A percentile compares a stretch with the other conserved stretches of the same genome.
Evolutionary conservation across 352 stramenopile species (phyloP).

Genomic region (Globisporangium rhizosaccharum): DNA sequence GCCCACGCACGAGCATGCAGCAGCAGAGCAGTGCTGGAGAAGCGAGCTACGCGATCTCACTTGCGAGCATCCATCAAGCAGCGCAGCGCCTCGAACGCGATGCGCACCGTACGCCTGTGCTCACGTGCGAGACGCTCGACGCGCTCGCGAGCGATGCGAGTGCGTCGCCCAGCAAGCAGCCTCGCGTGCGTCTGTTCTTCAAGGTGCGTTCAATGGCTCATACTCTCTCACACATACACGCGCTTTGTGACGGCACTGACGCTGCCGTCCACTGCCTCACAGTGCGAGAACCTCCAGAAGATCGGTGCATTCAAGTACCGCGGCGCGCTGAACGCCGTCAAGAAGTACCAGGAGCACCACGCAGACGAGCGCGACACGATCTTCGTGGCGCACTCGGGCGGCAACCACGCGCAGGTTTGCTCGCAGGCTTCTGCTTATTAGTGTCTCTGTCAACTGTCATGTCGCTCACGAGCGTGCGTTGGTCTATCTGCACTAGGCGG

Average conservation of each 20-base stretch:
- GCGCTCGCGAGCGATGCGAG: slow-evolving; percentile 21
- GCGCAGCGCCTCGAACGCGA: slow-evolving; percentile 43
- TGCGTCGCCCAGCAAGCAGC: slow-evolving; percentile 3
- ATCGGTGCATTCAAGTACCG: slow-evolving; percentile 85
- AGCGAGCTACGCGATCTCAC: slow-evolving; percentile 48
- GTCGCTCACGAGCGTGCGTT: background rate
- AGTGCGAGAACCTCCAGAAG: slow-evolving; percentile 83
- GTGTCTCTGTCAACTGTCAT: background rate
- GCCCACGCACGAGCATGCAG: background rate
- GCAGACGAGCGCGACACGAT: slow-evolving; percentile 7
- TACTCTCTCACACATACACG: background rate
- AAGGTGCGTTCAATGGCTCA: slow-evolving; percentile 27
- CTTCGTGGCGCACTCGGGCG: slow-evolving; percentile 88
- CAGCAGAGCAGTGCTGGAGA: background rate
- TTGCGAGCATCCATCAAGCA: slow-evolving; percentile 42
- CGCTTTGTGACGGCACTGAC: background rate
- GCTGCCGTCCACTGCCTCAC: background rate
- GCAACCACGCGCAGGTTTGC: slow-evolving; percentile 85
- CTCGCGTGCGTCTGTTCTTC: slow-evolving; percentile 44
- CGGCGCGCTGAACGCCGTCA: slow-evolving; percentile 69
- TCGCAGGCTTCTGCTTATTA: background rate
- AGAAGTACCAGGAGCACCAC: slow-evolving; percentile 36
- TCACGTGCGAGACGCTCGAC: slow-evolving; percentile 53
- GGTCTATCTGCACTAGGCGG: slow-evolving; percentile 21
- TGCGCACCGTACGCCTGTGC: slow-evolving; percentile 60